These are phyloP conservation scores for Xerocomus brunneocitrinus DNA, from an alignment of 768 basidiomycete species.

Conservation along the genomic window DNA sequence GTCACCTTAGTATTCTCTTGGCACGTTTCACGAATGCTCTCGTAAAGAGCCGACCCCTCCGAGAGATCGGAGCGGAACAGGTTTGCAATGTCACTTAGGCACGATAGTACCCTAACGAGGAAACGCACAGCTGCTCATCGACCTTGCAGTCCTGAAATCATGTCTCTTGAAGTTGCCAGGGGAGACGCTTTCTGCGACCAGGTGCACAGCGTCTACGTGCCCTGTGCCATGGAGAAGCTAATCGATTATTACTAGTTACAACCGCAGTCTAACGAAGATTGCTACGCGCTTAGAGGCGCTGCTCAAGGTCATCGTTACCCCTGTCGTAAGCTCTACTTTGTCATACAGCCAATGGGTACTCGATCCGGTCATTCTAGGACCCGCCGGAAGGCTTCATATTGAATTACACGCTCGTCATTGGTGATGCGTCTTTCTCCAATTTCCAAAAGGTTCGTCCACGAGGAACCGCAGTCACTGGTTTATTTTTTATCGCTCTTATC, in stretches of 20 bases:
- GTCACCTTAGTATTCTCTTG: slow-evolving; percentile 60
- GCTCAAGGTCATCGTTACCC: slow-evolving; percentile 92
- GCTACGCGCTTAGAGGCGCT: slow-evolving; percentile 83
- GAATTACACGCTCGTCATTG: slow-evolving; percentile 92
- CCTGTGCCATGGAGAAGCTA: slow-evolving; percentile 4
- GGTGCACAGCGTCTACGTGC: slow-evolving; percentile 35
- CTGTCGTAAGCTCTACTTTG: slow-evolving; percentile 54
- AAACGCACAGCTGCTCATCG: slow-evolving; percentile 68
- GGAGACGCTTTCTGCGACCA: slow-evolving; percentile 51
- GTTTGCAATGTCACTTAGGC: slow-evolving; percentile 32
- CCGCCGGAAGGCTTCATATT: slow-evolving; percentile 92
- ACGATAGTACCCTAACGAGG: slow-evolving; percentile 6
- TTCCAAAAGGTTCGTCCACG: slow-evolving; percentile 80
- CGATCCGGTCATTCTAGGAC: slow-evolving; percentile 46
- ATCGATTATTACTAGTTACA: slow-evolving; percentile 53
- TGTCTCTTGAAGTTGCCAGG: slow-evolving; percentile 83
- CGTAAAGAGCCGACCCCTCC: slow-evolving; percentile 85
- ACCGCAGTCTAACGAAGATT: slow-evolving; percentile 74
- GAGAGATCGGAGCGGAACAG: slow-evolving; percentile 95
- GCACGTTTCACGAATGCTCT: slow-evolving; percentile 86
- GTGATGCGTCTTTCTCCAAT: slow-evolving; percentile 92
- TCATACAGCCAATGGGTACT: neutral
- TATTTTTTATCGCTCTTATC: neutral
- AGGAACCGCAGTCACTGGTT: slow-evolving; percentile 9
- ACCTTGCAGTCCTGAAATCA: slow-evolving; percentile 82